These are phyloP conservation scores for Solanum megistacrolobum DNA, from an alignment of 257 asterid genomes.

Conservation along the genomic window DNA sequence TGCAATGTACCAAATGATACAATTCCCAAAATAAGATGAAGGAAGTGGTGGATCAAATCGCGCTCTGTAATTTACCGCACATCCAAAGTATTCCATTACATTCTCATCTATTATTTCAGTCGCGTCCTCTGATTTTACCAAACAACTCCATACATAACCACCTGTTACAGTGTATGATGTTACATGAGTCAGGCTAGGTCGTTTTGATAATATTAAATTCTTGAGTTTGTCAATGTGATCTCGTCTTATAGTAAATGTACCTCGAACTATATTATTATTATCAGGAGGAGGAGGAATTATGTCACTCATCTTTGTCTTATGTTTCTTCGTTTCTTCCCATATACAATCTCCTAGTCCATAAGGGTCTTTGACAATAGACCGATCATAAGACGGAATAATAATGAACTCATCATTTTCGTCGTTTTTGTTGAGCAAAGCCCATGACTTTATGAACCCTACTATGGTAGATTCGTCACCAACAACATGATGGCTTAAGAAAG, in stretches of 20 bases:
- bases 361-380: not conserved
- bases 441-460: not conserved
- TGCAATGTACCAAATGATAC: constrained; percentile 19
- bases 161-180: constrained; percentile 22
- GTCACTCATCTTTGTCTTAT: not conserved
- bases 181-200: constrained; percentile 8
- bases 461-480: constrained; percentile 2
- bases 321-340: not conserved
- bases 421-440: constrained; percentile 8
- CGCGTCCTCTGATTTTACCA: constrained; percentile 13
- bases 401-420: not conserved
- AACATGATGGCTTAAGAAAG: constrained; percentile 1
- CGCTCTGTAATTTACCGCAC: constrained; percentile 16
- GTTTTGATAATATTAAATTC: constrained; percentile 4
- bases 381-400: constrained; percentile 6
- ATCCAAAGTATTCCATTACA: not conserved
- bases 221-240: constrained; percentile 16
- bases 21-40: constrained; percentile 38
- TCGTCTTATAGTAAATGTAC: constrained; percentile 6
- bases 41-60: constrained; percentile 37
- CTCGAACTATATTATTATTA: constrained; percentile 2
- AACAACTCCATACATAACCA: constrained; percentile 35
- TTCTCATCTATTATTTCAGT: not conserved
- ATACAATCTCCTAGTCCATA: not conserved
- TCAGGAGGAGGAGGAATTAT: too few relatives aligned